Conservation (phyloP, 768 basidiomycete genomes). For the Tylopilus balloui region DNA sequence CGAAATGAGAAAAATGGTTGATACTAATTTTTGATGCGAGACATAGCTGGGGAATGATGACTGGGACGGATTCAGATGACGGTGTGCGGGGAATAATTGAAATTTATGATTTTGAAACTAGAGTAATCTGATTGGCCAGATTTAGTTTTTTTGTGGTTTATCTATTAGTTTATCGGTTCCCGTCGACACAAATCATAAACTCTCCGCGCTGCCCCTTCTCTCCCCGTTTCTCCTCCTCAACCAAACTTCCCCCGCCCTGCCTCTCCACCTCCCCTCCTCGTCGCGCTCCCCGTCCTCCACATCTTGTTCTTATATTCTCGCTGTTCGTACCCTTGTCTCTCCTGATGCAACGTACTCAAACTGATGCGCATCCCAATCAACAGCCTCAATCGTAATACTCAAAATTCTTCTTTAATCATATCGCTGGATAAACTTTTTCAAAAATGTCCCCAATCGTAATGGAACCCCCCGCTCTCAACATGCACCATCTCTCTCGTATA, state of each 20-base stretch:
- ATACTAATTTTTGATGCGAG: neutral
- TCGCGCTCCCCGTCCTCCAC: neutral
- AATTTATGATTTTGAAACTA: slow-evolving; percentile 25
- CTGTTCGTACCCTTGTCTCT: neutral
- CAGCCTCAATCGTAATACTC: slow-evolving; percentile 21
- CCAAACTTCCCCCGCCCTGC: slow-evolving; percentile 4
- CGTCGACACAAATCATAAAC: slow-evolving; percentile 37
- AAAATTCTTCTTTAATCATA: slow-evolving; percentile 28
- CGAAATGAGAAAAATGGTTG: neutral
- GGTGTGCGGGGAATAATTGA: slow-evolving; percentile 10
- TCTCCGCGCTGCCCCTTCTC: slow-evolving; percentile 17
- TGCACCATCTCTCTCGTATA: slow-evolving; percentile 49
- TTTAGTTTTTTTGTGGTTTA: slow-evolving; percentile 31
- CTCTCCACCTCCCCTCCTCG: neutral
- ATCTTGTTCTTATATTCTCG: neutral
- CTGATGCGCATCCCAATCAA: slow-evolving; percentile 15
- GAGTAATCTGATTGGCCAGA: slow-evolving; percentile 35
- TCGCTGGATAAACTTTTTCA: slow-evolving; percentile 29
- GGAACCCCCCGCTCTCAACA: slow-evolving; percentile 48
- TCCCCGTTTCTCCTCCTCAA: slow-evolving; percentile 26
- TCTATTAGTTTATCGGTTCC: slow-evolving; percentile 38
- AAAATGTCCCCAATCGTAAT: slow-evolving; percentile 57
- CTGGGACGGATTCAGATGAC: slow-evolving; percentile 2
- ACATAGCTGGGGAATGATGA: neutral
- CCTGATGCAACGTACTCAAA: neutral